Conservation (phyloP, 108 stramenopile genomes). For the Pseudonitzschia multiseries region DNA sequence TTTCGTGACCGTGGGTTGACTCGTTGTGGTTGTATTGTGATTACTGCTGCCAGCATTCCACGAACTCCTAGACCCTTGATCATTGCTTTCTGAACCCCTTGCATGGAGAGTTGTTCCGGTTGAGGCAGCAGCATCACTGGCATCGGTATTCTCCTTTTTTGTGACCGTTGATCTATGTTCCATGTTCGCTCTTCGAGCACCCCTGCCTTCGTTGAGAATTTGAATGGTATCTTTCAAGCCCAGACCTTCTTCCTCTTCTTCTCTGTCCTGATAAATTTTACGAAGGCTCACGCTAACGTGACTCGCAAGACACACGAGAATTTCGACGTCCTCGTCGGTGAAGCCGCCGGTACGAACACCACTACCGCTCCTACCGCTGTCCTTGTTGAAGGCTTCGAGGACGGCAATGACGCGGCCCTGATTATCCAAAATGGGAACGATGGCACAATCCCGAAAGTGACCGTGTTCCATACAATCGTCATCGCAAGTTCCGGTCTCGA, state of each 20-base stretch:
- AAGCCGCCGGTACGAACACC: conserved; percentile 31
- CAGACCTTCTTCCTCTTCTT: conserved; percentile 36
- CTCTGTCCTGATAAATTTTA: conserved; percentile 38
- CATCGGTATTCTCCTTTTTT: too few relatives aligned
- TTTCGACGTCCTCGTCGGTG: conserved; percentile 48
- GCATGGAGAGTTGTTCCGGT: too few relatives aligned
- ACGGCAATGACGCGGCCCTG: conserved; percentile 59
- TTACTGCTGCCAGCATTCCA: too few relatives aligned
- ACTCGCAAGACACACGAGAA: conserved; percentile 55
- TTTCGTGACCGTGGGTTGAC: too few relatives aligned
- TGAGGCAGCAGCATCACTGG: too few relatives aligned
- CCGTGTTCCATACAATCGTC: background rate
- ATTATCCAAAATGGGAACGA: conserved; percentile 60
- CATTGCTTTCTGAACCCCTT: too few relatives aligned
- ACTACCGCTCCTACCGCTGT: conserved; percentile 10
- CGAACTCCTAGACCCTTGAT: too few relatives aligned
- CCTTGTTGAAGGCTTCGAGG: conserved; percentile 66
- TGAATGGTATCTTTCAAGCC: conserved; percentile 56
- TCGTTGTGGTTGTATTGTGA: too few relatives aligned
- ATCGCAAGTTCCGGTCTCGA: background rate
- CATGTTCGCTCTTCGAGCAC: conserved; percentile 11
- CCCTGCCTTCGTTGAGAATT: conserved; percentile 56
- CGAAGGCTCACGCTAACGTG: conserved; percentile 56
- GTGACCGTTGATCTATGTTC: too few relatives aligned
- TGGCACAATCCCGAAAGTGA: conserved; percentile 34